Evolutionary conservation across 768 basidiomycete species (phyloP).

Genomic region (Nidula microcarpa): DNA sequence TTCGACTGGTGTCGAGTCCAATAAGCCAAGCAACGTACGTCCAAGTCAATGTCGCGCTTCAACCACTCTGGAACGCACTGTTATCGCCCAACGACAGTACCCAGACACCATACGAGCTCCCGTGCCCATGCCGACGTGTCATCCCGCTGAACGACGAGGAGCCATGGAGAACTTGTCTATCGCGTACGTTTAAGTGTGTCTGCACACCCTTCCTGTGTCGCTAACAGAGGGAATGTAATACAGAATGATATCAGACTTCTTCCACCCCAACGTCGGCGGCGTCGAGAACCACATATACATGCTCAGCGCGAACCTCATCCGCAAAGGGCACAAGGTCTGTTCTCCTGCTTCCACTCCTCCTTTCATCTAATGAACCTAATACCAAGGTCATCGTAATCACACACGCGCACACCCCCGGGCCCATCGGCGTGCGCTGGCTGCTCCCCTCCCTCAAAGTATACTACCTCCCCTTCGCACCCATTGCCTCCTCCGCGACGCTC

Average conservation of each 20-base stretch:
- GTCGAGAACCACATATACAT: conserved; percentile 97
- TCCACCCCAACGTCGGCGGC: conserved; percentile 90
- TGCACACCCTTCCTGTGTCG: no score
- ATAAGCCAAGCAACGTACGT: no score
- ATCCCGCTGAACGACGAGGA: not conserved
- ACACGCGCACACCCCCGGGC: conserved; percentile 82
- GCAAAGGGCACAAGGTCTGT: conserved; percentile 78
- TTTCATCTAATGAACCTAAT: conserved; percentile 1
- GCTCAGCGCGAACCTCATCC: conserved; percentile 79
- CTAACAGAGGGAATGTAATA: not conserved
- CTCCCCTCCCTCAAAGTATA: conserved; percentile 88
- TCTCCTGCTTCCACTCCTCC: not conserved
- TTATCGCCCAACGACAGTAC: no score
- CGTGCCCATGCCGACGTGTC: no score
- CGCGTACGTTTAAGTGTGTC: conserved; percentile 13
- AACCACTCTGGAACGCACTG: no score
- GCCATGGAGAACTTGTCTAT: conserved; percentile 19
- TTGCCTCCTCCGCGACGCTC: conserved; percentile 88
- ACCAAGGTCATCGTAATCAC: conserved; percentile 89
- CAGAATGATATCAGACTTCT: conserved; percentile 97
- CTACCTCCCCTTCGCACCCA: conserved; percentile 85
- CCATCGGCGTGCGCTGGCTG: conserved; percentile 89
- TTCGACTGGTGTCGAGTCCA: no score
- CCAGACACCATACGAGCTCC: no score
- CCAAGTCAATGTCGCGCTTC: no score